A percentile compares a stretch with the other conserved stretches of the same genome.
phyloP scores from a whole-genome alignment of 768 basidiomycete species.

The Russula olivacea region DNA sequence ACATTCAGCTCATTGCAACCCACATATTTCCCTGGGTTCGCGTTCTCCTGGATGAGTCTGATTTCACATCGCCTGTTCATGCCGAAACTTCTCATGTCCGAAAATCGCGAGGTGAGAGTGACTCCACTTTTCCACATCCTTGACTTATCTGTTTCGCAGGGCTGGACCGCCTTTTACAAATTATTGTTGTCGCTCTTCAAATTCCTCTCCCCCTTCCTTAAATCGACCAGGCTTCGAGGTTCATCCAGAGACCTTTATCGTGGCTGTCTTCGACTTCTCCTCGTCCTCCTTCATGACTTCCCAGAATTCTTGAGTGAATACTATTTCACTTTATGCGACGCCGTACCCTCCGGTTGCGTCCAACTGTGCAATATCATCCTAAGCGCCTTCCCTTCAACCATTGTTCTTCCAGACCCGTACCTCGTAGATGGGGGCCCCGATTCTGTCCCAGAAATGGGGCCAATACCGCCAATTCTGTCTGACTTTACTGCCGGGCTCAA shows the following conservation, averaged over 20 bases:
- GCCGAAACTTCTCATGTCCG: constrained; percentile 85
- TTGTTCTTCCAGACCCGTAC: constrained; percentile 82
- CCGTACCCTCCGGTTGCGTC: constrained; percentile 86
- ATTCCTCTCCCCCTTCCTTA: constrained; percentile 89
- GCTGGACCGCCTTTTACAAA: constrained; percentile 96
- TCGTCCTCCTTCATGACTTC: constrained; percentile 97
- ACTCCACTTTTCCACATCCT: background rate
- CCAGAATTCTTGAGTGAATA: constrained; percentile 97
- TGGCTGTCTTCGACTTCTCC: constrained; percentile 81
- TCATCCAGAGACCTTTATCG: constrained; percentile 86
- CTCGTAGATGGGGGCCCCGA: constrained; percentile 70
- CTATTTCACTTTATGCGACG: constrained; percentile 93
- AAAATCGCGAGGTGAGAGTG: constrained; percentile 72
- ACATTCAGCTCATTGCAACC: constrained; percentile 95
- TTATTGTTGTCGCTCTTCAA: constrained; percentile 90
- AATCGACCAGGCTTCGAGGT: constrained; percentile 68
- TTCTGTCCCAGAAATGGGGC: constrained; percentile 81
- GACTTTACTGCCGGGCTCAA: constrained; percentile 85
- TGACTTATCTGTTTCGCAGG: constrained; percentile 38
- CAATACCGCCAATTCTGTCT: constrained; percentile 83
- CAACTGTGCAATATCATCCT: constrained; percentile 96
- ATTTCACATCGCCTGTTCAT: constrained; percentile 96
- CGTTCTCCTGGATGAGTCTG: constrained; percentile 96
- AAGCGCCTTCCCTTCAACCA: constrained; percentile 83
- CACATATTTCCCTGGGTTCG: constrained; percentile 94